A percentile compares a stretch with the other conserved stretches of the same genome.
Evolutionary conservation across 345 rosid genomes (phyloP).

Genomic region (Carallia brachiata): DNA sequence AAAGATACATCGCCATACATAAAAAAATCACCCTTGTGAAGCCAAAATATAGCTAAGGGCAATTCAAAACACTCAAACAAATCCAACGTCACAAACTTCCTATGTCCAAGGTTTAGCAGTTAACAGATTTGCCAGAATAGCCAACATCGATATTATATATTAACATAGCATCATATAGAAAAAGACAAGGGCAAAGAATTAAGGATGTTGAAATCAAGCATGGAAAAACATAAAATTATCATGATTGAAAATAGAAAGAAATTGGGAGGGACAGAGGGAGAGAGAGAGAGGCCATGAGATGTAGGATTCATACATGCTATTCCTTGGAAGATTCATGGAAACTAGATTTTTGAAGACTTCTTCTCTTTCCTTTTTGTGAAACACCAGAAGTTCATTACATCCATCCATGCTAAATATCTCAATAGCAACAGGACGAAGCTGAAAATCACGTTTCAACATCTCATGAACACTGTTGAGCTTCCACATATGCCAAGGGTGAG

Average conservation of each 20-base stretch:
- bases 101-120: too few relatives aligned
- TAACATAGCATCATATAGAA: too few relatives aligned
- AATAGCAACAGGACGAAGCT: conserved; percentile 98
- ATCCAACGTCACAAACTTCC: too few relatives aligned
- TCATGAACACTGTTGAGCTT: conserved; percentile 93
- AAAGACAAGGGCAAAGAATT: too few relatives aligned
- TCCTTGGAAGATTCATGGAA: conserved; percentile 96
- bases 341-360: conserved; percentile 94
- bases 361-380: conserved; percentile 98
- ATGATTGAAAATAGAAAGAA: neutral
- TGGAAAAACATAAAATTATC: neutral
- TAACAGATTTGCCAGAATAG: too few relatives aligned
- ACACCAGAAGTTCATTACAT: conserved; percentile 91
- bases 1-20: too few relatives aligned
- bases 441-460: conserved; percentile 95
- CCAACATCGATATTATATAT: too few relatives aligned
- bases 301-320: conserved; percentile 72
- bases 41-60: too few relatives aligned
- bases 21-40: too few relatives aligned
- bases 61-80: too few relatives aligned
- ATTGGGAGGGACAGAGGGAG: neutral
- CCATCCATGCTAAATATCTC: conserved; percentile 99
- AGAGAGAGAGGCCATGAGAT: neutral
- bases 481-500: conserved; percentile 99
- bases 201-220: neutral